Base-by-base conservation (phyloP, 164 flowering plant genomes). In the Hamamelis virginiana region DNA sequence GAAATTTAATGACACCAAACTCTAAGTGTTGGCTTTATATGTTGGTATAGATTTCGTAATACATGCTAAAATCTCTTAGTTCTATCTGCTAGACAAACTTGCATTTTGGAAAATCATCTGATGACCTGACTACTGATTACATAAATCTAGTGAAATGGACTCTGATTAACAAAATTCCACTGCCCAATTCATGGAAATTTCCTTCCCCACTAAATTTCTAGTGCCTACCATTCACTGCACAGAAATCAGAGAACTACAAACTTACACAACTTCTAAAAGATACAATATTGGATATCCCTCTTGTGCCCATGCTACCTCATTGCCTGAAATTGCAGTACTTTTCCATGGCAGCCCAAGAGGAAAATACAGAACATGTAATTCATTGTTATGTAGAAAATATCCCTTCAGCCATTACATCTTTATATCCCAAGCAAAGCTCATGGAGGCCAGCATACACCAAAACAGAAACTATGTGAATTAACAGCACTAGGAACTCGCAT, bases 381-480 rank as follows among this genome's bases (percentile, higher is more conserved):
- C 10, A n/a, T 11, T 56, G 28, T 26, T 26, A 48, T 68, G 56
- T 19, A 47, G 67, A 25, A 11, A 63, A 44, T 63, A 46, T 65
- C 28, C 45, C 58, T 27, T 19, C 25, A 51, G 44, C 58, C 4
- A 8, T 60, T 12, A 33, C 44, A 58, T 58, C 43, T 65, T 64
- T 53, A 70, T 52, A 52, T 61, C 26, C 22, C 4, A 9, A 23
- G 41, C 55, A 50, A n/a, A 56, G 46, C 66, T 63, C 52, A 26
- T 26, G 62, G 56, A 61, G 55, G 47, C 18, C 43, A n/a, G 15
- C 4, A 19, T 61, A 52, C 25, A 43, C 44, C 48, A 23, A 5
- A 50, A 47, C 65, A 55, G 71, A 47, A 67, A 27, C 38, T 45
- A 9, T 51, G 25, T 48, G 52, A 38, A 9, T 18, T 21, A 1